phyloP scores from a whole-genome alignment of 2,329 filamentous ascomycete species.

The Beauveria scarabaeidicola region DNA sequence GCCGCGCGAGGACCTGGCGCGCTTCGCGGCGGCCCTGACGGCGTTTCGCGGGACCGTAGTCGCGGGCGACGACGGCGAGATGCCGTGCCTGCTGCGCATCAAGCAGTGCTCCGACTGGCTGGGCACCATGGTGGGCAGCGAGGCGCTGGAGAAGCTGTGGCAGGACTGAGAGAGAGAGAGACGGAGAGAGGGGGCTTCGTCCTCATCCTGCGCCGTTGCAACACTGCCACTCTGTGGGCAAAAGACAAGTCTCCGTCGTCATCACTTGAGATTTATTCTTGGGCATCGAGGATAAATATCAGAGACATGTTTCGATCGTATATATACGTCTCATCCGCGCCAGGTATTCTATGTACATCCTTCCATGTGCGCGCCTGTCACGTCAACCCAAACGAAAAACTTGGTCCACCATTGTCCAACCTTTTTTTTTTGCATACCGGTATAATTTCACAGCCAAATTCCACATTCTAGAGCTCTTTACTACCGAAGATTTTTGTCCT shows the following conservation, averaged over 20 bases:
- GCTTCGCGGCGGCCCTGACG: conserved; percentile 56
- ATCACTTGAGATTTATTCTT: not conserved
- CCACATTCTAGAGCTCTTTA: not conserved
- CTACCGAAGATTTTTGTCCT: conserved; percentile 1
- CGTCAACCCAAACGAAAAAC: not conserved
- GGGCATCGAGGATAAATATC: not conserved
- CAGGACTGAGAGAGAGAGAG: conserved; percentile 13
- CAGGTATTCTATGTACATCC: conserved; percentile 10
- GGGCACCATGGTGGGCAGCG: conserved; percentile 46
- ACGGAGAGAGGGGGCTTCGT: not conserved
- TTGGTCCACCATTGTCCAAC: conserved; percentile 1
- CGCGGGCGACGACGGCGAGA: conserved; percentile 25
- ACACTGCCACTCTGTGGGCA: not conserved
- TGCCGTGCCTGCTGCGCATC: conserved; percentile 45
- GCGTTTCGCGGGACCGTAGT: conserved; percentile 49
- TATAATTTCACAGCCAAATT: not conserved
- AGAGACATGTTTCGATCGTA: not conserved
- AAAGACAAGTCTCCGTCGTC: not conserved
- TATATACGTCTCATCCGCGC: conserved; percentile 2
- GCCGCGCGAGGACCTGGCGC: conserved; percentile 49
- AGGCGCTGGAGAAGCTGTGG: conserved; percentile 37
- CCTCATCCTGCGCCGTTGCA: not conserved
- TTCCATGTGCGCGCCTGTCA: not conserved
- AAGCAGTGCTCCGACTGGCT: conserved; percentile 56
- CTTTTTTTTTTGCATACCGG: not conserved